A percentile compares a stretch with the other conserved stretches of the same genome.
Conservation (phyloP, 192 early-diverging fungal species). For the Backusella parvicylindrica region DNA sequence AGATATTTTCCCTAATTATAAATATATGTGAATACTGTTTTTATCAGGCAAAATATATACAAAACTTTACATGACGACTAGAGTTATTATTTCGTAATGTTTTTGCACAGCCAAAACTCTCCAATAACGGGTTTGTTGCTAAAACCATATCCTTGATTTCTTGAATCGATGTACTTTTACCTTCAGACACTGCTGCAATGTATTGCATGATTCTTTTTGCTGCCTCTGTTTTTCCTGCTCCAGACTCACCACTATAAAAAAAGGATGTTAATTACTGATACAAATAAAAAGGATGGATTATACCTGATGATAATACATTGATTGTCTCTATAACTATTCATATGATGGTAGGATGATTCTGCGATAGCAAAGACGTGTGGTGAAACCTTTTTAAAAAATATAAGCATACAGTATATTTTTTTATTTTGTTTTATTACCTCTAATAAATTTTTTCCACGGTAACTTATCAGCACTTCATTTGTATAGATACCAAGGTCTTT, state of each 20-base stretch:
- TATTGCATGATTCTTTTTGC: conserved; percentile 97
- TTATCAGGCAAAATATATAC: background rate
- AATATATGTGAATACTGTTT: background rate
- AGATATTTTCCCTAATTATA: conserved; percentile 83
- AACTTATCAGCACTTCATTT: conserved; percentile 79
- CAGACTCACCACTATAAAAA: conserved; percentile 77
- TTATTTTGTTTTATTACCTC: conserved; percentile 62
- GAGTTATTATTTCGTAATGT: conserved; percentile 97
- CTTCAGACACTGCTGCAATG: conserved; percentile 93
- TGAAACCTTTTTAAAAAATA: too few species aligned
- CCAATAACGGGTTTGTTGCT: conserved; percentile 92
- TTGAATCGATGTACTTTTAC: conserved; percentile 70
- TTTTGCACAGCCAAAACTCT: conserved; percentile 95
- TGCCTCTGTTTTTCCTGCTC: conserved; percentile 90
- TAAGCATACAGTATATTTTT: conserved; percentile 45
- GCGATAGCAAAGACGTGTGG: conserved; percentile 99
- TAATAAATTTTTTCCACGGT: conserved; percentile 81
- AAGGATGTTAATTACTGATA: conserved; percentile 78
- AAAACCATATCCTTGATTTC: conserved; percentile 96
- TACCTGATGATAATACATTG: conserved; percentile 98
- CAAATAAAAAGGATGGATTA: too few species aligned
- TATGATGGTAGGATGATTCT: conserved; percentile 85
- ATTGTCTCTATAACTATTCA: conserved; percentile 98
- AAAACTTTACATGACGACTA: conserved; percentile 74
- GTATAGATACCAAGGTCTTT: conserved; percentile 94